These are phyloP conservation scores for Tuber microsphaerosporum DNA, from an alignment of 495 filamentous ascomycete genomes.

Conservation along the genomic window DNA sequence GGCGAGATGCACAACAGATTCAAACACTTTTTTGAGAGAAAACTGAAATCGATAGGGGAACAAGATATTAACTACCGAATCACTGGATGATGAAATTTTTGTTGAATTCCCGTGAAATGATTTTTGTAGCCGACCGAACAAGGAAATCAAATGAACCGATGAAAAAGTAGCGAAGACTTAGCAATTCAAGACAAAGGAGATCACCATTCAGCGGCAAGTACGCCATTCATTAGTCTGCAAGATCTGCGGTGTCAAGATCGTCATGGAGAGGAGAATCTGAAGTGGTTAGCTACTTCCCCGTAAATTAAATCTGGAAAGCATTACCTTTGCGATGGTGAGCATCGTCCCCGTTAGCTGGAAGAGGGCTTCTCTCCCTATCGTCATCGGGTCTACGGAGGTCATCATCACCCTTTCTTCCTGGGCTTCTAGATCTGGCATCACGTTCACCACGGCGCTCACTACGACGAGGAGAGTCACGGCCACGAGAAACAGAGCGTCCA, in stretches of 20 bases:
- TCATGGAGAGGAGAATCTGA: slow-evolving; percentile 76
- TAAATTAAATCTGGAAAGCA: neutral
- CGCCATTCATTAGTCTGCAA: slow-evolving; percentile 37
- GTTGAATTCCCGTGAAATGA: slow-evolving; percentile 20
- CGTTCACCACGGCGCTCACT: slow-evolving; percentile 83
- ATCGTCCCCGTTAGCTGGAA: slow-evolving; percentile 63
- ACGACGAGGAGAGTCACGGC: slow-evolving; percentile 83
- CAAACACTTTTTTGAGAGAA: slow-evolving; percentile 24
- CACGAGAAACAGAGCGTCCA: slow-evolving; percentile 64
- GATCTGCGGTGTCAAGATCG: slow-evolving; percentile 90
- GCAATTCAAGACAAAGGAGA: slow-evolving; percentile 13
- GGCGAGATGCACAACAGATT: slow-evolving; percentile 17
- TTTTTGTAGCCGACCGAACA: slow-evolving; percentile 29
- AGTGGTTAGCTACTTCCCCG: neutral
- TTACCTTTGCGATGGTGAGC: slow-evolving; percentile 83
- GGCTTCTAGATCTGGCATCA: slow-evolving; percentile 63
- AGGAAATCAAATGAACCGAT: slow-evolving; percentile 33
- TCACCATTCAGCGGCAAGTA: neutral
- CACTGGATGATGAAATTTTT: slow-evolving; percentile 36
- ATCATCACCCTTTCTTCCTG: slow-evolving; percentile 62
- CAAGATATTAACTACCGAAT: slow-evolving; percentile 15
- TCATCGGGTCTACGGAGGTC: slow-evolving; percentile 55
- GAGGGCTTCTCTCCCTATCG: slow-evolving; percentile 45
- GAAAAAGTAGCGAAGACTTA: slow-evolving; percentile 30
- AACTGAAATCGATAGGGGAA: neutral